Conservation (phyloP, 176 grass and related monocot genomes). For the Leersia perrieri region DNA sequence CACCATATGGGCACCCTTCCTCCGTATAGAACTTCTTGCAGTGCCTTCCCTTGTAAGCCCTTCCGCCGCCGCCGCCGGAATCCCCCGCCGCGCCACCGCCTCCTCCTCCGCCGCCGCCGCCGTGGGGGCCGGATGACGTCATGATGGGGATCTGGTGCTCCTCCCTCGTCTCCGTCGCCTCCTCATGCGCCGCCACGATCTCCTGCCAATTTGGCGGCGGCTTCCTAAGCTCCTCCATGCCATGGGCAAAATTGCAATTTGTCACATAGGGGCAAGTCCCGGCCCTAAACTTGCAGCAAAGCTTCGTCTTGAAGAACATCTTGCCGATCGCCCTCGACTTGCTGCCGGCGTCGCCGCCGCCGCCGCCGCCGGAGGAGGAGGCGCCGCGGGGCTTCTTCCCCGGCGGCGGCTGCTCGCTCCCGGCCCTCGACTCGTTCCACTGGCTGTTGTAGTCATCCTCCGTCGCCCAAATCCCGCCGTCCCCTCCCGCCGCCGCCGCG, state of each 20-base stretch:
- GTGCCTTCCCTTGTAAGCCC: slow-evolving; percentile 86
- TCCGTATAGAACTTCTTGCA: slow-evolving; percentile 99
- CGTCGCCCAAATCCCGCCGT: slow-evolving; percentile 75
- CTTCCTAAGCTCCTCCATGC: slow-evolving; percentile 98
- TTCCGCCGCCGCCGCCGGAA: too few species aligned
- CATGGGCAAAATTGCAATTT: slow-evolving; percentile 96
- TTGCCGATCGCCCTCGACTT: slow-evolving; percentile 87
- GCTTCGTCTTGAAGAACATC: slow-evolving; percentile 99
- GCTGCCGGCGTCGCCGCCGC: slow-evolving; percentile 44
- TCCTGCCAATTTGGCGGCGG: slow-evolving; percentile 99
- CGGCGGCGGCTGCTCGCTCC: slow-evolving; percentile 83
- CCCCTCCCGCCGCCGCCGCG: slow-evolving; percentile 28
- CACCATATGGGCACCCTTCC: slow-evolving; percentile 89
- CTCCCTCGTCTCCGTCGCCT: slow-evolving; percentile 55
- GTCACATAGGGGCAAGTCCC: slow-evolving; percentile 95
- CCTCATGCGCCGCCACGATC: slow-evolving; percentile 79
- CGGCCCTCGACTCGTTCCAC: slow-evolving; percentile 70
- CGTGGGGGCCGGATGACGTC: slow-evolving; percentile 45
- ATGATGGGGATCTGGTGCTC: slow-evolving; percentile 88
- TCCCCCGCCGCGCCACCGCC: too few species aligned
- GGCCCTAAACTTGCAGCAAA: slow-evolving; percentile 89
- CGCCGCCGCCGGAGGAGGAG: slow-evolving; percentile 1
- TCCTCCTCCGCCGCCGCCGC: too few species aligned
- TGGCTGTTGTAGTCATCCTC: slow-evolving; percentile 84
- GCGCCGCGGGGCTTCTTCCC: slow-evolving; percentile 63